These are phyloP conservation scores for Aegilops longissima DNA, from an alignment of 176 grass and related monocot species.

Conservation along the genomic window DNA sequence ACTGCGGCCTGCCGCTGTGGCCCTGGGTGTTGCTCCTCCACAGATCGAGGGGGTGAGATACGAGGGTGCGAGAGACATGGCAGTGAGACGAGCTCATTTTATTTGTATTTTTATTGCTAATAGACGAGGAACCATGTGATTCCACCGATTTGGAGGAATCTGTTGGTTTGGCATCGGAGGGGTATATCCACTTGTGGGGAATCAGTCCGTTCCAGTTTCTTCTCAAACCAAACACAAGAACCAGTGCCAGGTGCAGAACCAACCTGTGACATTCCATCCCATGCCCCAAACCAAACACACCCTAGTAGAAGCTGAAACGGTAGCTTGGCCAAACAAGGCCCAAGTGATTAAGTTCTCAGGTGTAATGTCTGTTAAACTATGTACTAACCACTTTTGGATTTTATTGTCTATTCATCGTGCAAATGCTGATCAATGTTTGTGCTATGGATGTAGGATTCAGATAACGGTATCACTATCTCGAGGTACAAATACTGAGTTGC, in stretches of 20 bases:
- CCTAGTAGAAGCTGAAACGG: not conserved
- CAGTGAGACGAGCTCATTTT: not conserved
- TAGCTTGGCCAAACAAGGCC: not conserved
- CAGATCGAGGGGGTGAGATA: too few species aligned
- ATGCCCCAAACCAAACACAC: not conserved
- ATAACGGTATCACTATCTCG: slow-evolving; percentile 76
- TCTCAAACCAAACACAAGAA: too few species aligned
- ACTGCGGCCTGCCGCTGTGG: too few species aligned
- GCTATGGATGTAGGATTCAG: slow-evolving; percentile 71
- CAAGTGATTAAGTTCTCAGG: not conserved
- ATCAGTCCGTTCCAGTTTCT: not conserved
- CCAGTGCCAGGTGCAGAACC: too few species aligned
- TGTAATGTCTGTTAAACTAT: slow-evolving; percentile 22
- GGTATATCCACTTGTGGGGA: not conserved
- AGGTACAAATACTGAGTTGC: slow-evolving; percentile 59
- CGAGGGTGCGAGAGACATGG: too few species aligned
- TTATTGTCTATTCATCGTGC: slow-evolving; percentile 10
- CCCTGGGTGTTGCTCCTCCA: too few species aligned
- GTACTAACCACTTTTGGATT: not conserved
- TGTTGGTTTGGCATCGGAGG: not conserved
- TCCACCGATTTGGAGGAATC: not conserved
- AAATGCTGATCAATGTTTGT: not conserved
- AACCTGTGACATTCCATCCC: too few species aligned
- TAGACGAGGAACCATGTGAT: not conserved
- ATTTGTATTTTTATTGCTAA: not conserved